Evolutionary conservation across 2,329 filamentous ascomycete genomes (phyloP).

Genomic region (Ascocoryne sarcoides): DNA sequence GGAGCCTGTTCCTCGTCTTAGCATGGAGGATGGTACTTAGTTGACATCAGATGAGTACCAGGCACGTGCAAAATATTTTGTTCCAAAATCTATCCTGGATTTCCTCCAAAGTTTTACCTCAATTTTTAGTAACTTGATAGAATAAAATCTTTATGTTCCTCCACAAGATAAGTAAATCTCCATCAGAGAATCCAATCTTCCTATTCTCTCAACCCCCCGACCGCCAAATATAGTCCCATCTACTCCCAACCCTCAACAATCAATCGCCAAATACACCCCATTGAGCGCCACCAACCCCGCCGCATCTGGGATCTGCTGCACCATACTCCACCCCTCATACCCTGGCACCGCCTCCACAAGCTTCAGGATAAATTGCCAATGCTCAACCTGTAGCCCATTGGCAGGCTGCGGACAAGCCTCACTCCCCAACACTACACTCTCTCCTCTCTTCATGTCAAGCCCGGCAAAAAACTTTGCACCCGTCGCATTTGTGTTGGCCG

Average conservation of each 20-base stretch:
- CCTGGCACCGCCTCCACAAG: neutral
- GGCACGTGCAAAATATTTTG: neutral
- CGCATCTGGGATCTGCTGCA: neutral
- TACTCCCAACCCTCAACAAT: conserved; percentile 3
- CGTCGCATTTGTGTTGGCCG: too few relatives aligned
- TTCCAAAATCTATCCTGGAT: neutral
- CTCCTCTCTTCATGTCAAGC: too few relatives aligned
- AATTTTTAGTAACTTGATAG: too few relatives aligned
- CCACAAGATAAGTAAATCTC: too few relatives aligned
- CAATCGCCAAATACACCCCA: conserved; percentile 9
- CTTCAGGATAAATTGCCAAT: neutral
- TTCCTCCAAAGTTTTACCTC: neutral
- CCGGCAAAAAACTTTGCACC: too few relatives aligned
- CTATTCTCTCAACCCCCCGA: neutral
- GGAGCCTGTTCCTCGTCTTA: neutral
- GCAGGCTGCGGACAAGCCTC: too few relatives aligned
- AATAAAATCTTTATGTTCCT: too few relatives aligned
- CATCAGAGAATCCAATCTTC: neutral
- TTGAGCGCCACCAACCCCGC: conserved; percentile 1
- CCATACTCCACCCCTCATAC: neutral
- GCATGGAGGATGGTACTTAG: neutral
- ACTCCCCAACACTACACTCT: too few relatives aligned
- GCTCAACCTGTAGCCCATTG: too few relatives aligned
- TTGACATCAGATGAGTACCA: neutral
- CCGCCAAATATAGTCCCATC: neutral